Base-by-base conservation (phyloP, 2,329 filamentous ascomycete species). In the Aspergillus amoenus region DNA sequence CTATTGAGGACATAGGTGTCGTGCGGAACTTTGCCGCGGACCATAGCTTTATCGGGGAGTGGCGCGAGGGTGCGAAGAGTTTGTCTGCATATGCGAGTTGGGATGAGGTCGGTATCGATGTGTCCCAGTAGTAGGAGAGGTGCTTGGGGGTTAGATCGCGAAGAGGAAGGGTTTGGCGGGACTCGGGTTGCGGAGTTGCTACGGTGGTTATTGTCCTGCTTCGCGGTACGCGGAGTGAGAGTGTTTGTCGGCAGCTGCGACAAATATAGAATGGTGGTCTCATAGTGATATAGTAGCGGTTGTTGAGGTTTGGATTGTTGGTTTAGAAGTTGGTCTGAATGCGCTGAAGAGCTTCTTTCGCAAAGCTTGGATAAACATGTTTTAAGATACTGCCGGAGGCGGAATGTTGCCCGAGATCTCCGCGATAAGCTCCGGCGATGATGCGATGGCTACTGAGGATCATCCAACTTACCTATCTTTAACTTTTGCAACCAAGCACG, bases 21-120 rank as follows among this genome's bases (percentile, higher is more conserved):
- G 77, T 75, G 62, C 82, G 83, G 73, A 90, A 90, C 57, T 82
- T 79, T 15, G 79, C 77, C 6, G 82, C 79, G 3, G 82, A 84
- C 79, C 83, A 88, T 55, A 88, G 76, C 61, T 86, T 81, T n/a
- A 73, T 68, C 5, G 81, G 83, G 0, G 77, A 77, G 48, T 80
- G 75, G 71, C 68, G 82, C 60, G 61, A 70, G 0, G 68, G 67
- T 1, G 71, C 65, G 64, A 83, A 83, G 61, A 83, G 75, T 22
- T 70, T 72, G 15, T 76, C 70, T 9, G 81, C 79, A 46, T 77
- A 76, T 27, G 64, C 60, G 8, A 83, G 71, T 66, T 84, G 78
- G 1, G 66, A 58, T 0, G 64, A 39, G 17, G 70, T 78, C 0
- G 82, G 82, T 5, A 74, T 69, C 41, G 67, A 58, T 0, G 81